Base-by-base conservation (phyloP, 192 early-diverging fungal genomes). In the Haplosporangium gracile region DNA sequence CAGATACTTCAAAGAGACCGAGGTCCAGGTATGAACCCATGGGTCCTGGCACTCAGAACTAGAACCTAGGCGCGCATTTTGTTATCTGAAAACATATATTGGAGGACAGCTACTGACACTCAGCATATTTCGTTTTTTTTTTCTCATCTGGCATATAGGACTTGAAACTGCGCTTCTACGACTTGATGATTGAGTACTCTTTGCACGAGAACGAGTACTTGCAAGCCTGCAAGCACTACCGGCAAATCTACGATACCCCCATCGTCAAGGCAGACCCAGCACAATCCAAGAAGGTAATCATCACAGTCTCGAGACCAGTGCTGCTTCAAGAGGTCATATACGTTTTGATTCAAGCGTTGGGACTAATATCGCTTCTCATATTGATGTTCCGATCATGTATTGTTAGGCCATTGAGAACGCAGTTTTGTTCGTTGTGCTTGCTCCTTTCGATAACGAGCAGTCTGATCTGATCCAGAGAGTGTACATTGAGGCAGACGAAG, bases 381-480 rank as follows among this genome's bases (percentile, higher is more conserved):
- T 36, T 38, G 4, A 22, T 43, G 11, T 70, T 45, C 24, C 47
- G 34, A n/a, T 72, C 6, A 65, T 65, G 60, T 29, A 32, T 13
- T 75, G 40, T 26, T 76, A 95, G 93, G 91, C 93, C 49, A 91
- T 99, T 29, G 89, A 95, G 83, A 96, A 95, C 77, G 92, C 96
- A 47, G 93, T 98, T 7, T 89, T 97, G 71, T 99, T 96, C 78
- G 89, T 99, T 79, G 90, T 96, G 38, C 92, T 99, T 40, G 90
- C 99, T 32, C 97, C 98, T 4, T 99, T 94, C 88, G 96, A 97
- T 88, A 97, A 99, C 87, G 98, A 99, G 90, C 99, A 99, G 88
- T 94, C 95, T 0, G 98, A 99, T 82, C 82, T 99, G 72, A 93
- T 99, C 47, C 96, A 99, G 80, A 92, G 97, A 65, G 93, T 98